Percentiles rank a stretch among this genome's conserved stretches.
phyloP scores from a whole-genome alignment of 2,329 filamentous ascomycete genomes.

The Alternaria incomplexa region DNA sequence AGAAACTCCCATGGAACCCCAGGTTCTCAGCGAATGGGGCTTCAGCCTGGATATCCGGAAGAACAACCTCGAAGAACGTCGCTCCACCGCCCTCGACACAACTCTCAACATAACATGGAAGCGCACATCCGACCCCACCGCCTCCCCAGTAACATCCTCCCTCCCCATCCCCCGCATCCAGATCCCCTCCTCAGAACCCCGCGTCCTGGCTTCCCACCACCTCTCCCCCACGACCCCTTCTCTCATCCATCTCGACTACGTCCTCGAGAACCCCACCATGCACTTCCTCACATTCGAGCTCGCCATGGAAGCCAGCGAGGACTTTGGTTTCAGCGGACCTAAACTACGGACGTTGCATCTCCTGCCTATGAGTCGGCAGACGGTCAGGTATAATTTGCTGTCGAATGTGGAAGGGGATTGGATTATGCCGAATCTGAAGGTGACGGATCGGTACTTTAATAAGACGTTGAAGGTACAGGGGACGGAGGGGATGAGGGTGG shows the following conservation, averaged over 20 bases:
- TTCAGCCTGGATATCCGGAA: slow-evolving; percentile 81
- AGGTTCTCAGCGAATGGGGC: slow-evolving; percentile 72
- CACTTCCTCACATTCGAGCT: slow-evolving; percentile 95
- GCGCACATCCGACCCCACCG: slow-evolving; percentile 54
- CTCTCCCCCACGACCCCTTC: slow-evolving; percentile 36
- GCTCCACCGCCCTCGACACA: slow-evolving; percentile 75
- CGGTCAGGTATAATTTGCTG: slow-evolving; percentile 75
- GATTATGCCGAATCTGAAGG: slow-evolving; percentile 75
- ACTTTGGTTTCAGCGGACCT: slow-evolving; percentile 90
- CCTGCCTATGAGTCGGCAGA: slow-evolving; percentile 78
- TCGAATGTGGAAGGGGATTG: slow-evolving; percentile 69
- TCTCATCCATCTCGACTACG: slow-evolving; percentile 61
- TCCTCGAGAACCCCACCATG: slow-evolving; percentile 90
- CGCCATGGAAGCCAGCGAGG: slow-evolving; percentile 88
- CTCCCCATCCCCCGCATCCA: slow-evolving; percentile 81
- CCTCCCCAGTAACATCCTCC: slow-evolving; percentile 53
- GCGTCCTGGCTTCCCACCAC: slow-evolving; percentile 68
- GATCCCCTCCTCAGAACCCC: slow-evolving; percentile 82
- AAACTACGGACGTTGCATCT: slow-evolving; percentile 83
- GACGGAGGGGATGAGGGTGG: slow-evolving; percentile 69
- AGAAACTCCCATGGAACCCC: slow-evolving; percentile 61
- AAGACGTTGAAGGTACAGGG: slow-evolving; percentile 83
- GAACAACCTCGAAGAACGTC: slow-evolving; percentile 78
- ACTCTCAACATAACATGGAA: slow-evolving; percentile 80
- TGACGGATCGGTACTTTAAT: slow-evolving; percentile 91